These are phyloP conservation scores for Sisymbrium irio DNA, from an alignment of 345 rosid genomes.

Conservation along the genomic window DNA sequence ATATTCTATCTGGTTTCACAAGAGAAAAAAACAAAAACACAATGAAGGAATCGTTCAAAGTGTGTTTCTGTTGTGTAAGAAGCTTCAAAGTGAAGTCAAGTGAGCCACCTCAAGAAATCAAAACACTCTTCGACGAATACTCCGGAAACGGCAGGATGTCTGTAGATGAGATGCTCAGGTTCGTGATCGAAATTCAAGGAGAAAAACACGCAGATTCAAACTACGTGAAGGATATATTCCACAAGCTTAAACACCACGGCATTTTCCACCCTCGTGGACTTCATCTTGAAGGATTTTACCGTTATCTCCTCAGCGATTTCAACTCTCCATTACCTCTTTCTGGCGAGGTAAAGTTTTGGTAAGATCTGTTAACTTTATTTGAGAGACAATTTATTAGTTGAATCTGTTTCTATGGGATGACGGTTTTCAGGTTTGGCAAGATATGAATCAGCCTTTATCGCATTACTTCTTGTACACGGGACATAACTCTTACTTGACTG, in stretches of 20 bases:
- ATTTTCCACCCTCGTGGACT: slow-evolving; percentile 42
- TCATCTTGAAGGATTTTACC: slow-evolving; percentile 48
- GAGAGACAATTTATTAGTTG: neutral
- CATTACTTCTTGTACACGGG: slow-evolving; percentile 85
- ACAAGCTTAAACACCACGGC: slow-evolving; percentile 36
- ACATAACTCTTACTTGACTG: slow-evolving; percentile 86
- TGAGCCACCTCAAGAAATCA: slow-evolving; percentile 75
- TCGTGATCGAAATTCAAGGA: slow-evolving; percentile 58
- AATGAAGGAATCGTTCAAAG: slow-evolving; percentile 34
- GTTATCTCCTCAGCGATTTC: slow-evolving; percentile 37
- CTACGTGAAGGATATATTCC: slow-evolving; percentile 47
- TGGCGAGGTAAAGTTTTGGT: slow-evolving; percentile 3
- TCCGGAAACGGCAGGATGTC: slow-evolving; percentile 52
- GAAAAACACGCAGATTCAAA: slow-evolving; percentile 51
- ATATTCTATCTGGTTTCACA: neutral
- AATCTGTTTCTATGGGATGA: neutral
- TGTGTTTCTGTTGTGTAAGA: slow-evolving; percentile 54
- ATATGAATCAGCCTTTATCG: slow-evolving; percentile 65
- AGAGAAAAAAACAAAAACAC: neutral
- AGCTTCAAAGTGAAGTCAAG: slow-evolving; percentile 64
- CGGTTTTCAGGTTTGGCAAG: slow-evolving; percentile 56
- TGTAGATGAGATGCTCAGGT: slow-evolving; percentile 49
- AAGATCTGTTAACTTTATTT: slow-evolving; percentile 3
- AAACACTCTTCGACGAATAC: slow-evolving; percentile 44
- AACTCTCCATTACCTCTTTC: slow-evolving; percentile 45